Conservation (phyloP, 805 yeast genomes). For the Candida boleticola region DNA sequence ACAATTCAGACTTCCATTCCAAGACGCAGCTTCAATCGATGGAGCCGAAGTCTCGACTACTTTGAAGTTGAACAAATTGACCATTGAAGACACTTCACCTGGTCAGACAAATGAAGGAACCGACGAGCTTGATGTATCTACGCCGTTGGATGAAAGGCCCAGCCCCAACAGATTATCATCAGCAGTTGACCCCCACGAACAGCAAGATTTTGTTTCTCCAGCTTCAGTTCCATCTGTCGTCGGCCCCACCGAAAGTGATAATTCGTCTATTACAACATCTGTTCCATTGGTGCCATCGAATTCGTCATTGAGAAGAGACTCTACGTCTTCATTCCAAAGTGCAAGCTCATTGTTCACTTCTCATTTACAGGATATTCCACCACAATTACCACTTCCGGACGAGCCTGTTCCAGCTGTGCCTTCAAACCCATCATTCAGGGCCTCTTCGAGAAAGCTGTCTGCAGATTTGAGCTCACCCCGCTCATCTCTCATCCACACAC, state of each 20-base stretch:
- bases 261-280: too few relatives aligned
- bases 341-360: slow-evolving; percentile 25
- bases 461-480: slow-evolving; percentile 38
- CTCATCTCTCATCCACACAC: slow-evolving; percentile 39
- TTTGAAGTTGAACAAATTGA: neutral
- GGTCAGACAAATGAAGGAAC: neutral
- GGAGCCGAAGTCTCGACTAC: neutral
- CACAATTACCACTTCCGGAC: slow-evolving; percentile 54
- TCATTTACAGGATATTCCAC: slow-evolving; percentile 49
- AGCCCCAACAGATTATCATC: slow-evolving; percentile 9
- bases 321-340: slow-evolving; percentile 18
- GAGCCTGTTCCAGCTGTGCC: slow-evolving; percentile 49
- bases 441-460: slow-evolving; percentile 35
- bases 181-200: slow-evolving; percentile 26
- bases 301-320: neutral
- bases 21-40: slow-evolving; percentile 34
- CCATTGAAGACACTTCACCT: slow-evolving; percentile 2
- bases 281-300: neutral
- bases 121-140: neutral
- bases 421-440: slow-evolving; percentile 33
- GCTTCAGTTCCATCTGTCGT: neutral
- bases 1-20: slow-evolving; percentile 68
- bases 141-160: slow-evolving; percentile 2
- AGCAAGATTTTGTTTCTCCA: neutral
- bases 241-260: neutral